Evolutionary conservation across 768 basidiomycete genomes (phyloP), one percentile per base, ranked within the genome.

Genomic region (Lepiota brunneoincarnata): DNA sequence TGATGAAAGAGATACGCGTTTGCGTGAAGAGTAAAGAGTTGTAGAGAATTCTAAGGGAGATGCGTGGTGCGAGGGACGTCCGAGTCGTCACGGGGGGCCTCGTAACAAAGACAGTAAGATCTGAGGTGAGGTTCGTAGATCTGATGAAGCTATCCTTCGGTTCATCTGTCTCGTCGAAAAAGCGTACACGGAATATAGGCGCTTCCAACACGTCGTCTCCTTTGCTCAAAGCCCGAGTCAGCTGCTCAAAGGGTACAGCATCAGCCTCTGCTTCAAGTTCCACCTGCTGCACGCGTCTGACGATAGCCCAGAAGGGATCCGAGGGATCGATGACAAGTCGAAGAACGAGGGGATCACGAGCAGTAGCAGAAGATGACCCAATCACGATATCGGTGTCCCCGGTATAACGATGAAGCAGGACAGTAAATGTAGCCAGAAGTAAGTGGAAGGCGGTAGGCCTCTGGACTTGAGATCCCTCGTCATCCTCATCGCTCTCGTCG

Each of bases 331-430:
- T 74, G 9, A 87, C 79, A 47, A 98, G 70, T 18, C 93, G 83
- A 24, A 99, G 80, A 36, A 99, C 78, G 36, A 99, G 77, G 7
- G 94, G 93, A 55, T 89, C 84, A 21, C 81, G 80, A 5, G 83
- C 81, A 4, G 80, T 73, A 1, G 89, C 83, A 21, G 91, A 87
- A 14, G 93, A 94, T 3, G 91, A 91, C 34, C 89, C 93, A 63
- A 99, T 88, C 54, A 97, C 80, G 57, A 99, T 78, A 62, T 97
- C 93, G 23, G 86, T 94, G 67, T 99, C 97, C 37, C 91, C 95
- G 0, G 97, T 98, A 72, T 93, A 97, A 38, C 96, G 80, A 72
- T 98, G 93, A 11, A 99, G 75, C 46, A 98, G 77, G 18, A 96
- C 87, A 10, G 84, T 80, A 71, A 99, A 97, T 0, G 96, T 88